phyloP scores from a whole-genome alignment of 73 alveolate genomes.

The Paraurostyla sp. region DNA sequence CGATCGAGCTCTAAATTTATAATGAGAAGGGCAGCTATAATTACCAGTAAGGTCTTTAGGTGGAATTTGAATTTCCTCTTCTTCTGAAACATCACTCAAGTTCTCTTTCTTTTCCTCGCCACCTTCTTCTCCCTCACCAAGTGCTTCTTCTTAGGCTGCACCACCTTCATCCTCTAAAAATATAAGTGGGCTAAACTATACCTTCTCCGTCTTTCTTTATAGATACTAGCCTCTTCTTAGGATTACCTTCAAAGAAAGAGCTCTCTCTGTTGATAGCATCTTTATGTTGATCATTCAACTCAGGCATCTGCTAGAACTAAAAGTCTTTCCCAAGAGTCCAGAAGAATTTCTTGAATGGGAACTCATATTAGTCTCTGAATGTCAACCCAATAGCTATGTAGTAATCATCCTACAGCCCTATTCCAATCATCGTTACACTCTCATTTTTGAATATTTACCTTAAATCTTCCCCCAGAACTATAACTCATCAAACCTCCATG shows the following conservation, averaged over 20 bases:
- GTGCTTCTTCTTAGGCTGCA: slow-evolving; percentile 71
- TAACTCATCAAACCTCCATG: slow-evolving; percentile 73
- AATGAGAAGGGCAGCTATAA: neutral
- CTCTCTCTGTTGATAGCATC: slow-evolving; percentile 74
- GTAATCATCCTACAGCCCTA: slow-evolving; percentile 82
- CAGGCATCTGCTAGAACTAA: slow-evolving; percentile 88
- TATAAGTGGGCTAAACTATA: neutral
- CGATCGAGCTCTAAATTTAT: slow-evolving; percentile 81
- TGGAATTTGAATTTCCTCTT: slow-evolving; percentile 83
- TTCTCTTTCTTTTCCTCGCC: slow-evolving; percentile 72
- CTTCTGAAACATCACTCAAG: slow-evolving; percentile 78
- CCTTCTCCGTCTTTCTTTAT: slow-evolving; percentile 74
- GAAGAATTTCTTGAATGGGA: slow-evolving; percentile 92
- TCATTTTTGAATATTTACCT: slow-evolving; percentile 38
- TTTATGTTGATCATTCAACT: slow-evolving; percentile 80
- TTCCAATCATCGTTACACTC: too few relatives aligned
- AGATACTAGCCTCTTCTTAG: slow-evolving; percentile 60
- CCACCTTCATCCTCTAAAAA: slow-evolving; percentile 53
- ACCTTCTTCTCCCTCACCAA: slow-evolving; percentile 77
- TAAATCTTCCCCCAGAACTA: slow-evolving; percentile 88
- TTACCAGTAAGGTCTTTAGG: slow-evolving; percentile 84
- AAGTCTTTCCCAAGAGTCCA: slow-evolving; percentile 84
- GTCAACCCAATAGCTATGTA: slow-evolving; percentile 86
- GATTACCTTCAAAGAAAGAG: slow-evolving; percentile 85
- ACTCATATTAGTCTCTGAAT: slow-evolving; percentile 84